Percentiles rank a stretch among this genome's conserved stretches.
These are phyloP conservation scores for Trametes maxima DNA, from an alignment of 768 basidiomycete species.

Conservation along the genomic window DNA sequence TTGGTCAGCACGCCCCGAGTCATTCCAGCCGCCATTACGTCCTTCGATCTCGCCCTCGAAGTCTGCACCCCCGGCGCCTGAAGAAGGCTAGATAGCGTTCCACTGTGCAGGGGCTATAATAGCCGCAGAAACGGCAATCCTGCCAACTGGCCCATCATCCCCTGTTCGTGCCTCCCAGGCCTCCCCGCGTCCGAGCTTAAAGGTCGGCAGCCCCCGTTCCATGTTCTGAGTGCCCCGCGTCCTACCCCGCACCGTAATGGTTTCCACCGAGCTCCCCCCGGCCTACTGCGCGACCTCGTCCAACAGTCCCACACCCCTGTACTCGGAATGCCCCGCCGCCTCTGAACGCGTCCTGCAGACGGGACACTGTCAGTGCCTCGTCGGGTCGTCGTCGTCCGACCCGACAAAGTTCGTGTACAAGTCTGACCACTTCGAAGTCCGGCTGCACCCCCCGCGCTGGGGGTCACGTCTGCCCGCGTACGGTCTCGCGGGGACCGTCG, in stretches of 20 bases:
- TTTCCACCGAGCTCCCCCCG: conserved; percentile 15
- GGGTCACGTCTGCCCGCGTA: conserved; percentile 43
- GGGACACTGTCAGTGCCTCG: conserved; percentile 29
- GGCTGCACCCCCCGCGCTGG: conserved; percentile 44
- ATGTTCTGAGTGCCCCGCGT: conserved; percentile 1
- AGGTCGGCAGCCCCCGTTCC: conserved; percentile 2
- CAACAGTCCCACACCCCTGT: conserved; percentile 25
- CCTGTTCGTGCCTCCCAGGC: neutral
- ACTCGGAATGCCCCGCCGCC: conserved; percentile 33
- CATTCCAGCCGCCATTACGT: conserved; percentile 14
- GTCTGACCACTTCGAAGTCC: conserved; percentile 43
- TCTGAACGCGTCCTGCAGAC: conserved; percentile 42
- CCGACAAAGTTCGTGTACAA: conserved; percentile 38
- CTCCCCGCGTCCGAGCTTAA: conserved; percentile 6
- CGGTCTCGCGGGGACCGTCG: conserved; percentile 44
- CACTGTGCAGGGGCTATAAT: conserved; percentile 10
- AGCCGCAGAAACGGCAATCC: neutral
- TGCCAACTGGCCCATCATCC: conserved; percentile 8
- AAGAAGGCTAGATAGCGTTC: conserved; percentile 10
- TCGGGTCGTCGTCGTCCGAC: conserved; percentile 18
- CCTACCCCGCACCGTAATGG: conserved; percentile 5
- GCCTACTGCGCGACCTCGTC: conserved; percentile 13
- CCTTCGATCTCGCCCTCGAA: conserved; percentile 13
- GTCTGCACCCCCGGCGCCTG: conserved; percentile 12
- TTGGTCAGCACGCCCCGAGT: conserved; percentile 15